Evolutionary conservation across 2,329 filamentous ascomycete genomes (phyloP), one percentile per base, ranked within the genome.

Genomic region (Diaporthe sp.): DNA sequence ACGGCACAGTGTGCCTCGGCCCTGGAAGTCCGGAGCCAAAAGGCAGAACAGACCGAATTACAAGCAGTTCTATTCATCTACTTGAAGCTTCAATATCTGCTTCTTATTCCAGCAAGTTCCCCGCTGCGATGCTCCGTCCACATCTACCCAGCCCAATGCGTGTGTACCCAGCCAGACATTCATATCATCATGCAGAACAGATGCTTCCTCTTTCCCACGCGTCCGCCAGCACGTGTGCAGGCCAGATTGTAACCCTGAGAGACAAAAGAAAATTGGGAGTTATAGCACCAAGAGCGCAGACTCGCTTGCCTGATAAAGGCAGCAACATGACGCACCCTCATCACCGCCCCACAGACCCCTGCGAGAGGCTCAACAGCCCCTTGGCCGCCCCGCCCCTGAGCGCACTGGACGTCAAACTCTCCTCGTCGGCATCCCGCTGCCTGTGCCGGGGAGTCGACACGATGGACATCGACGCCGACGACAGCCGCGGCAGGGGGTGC

Each of bases 361-460:
- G 74, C 19, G 74, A 72, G 37, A 91, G 81, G 76, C 87, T 88
- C 76, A 91, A 79, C 78, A 92, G 79, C 10, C 88, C 90, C 79
- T 87, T 88, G 17, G 87, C 89, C 12, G 89, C 89, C 60, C 86
- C 84, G 5, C 86, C 88, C 75, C 86, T 86, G 51, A 87, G 83
- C 25, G 85, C 86, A 80, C 85, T 88, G 76, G 85, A 88, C 68
- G 85, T 85, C 70, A 88, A 77, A 31, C 76, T 77, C n/a, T 80
- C 82, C n/a, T 79, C 80, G 5, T 79, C 80, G 34, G 80, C 82
- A 15, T 81, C 80, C 37, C 80, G 82, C 39, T 80, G 78, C 65
- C 49, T 53, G 49, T 67, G 60, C 46, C 55, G 65, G 2, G 78
- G 78, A 34, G 77, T 78, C 53, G 55, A 73, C 53, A 73, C 49